Conservation (phyloP, 1,139 yeast genomes). For the Geotrichum aggregatum region DNA sequence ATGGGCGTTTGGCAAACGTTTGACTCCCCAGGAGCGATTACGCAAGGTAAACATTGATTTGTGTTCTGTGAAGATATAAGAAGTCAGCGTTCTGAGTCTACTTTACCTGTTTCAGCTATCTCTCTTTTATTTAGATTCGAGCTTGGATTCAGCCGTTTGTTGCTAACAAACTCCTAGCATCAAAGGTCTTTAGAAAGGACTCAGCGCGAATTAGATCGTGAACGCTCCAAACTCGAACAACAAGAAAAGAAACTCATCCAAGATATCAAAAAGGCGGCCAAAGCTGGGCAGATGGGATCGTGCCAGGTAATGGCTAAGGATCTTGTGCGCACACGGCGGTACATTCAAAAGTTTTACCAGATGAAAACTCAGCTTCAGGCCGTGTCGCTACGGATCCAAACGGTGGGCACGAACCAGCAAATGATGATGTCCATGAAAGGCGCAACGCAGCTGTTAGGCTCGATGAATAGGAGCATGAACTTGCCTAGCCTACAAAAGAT, state of each 20-base stretch:
- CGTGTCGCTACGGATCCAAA: constrained; percentile 80
- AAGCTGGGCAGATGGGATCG: constrained; percentile 80
- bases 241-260: constrained; percentile 84
- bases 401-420: constrained; percentile 89
- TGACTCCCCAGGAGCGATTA: constrained; percentile 91
- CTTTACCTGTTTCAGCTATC: too few species aligned
- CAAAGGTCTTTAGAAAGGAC: constrained; percentile 93
- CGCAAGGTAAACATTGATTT: constrained; percentile 50
- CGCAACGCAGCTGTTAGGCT: constrained; percentile 76
- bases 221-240: constrained; percentile 73
- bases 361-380: constrained; percentile 97
- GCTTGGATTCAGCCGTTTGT: neutral
- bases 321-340: constrained; percentile 74
- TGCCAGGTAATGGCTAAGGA: constrained; percentile 96
- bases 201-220: constrained; percentile 87
- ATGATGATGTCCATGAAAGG: constrained; percentile 95
- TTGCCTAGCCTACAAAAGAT: constrained; percentile 83
- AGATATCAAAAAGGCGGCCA: constrained; percentile 89
- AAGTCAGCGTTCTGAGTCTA: too few species aligned
- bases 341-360: constrained; percentile 80
- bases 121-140: neutral
- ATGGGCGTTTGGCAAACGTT: constrained; percentile 92
- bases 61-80: neutral
- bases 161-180: constrained; percentile 45
- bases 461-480: constrained; percentile 88